These are phyloP conservation scores for Elaeis oleifera DNA, from an alignment of 202 grass and related monocot genomes.

Conservation along the genomic window DNA sequence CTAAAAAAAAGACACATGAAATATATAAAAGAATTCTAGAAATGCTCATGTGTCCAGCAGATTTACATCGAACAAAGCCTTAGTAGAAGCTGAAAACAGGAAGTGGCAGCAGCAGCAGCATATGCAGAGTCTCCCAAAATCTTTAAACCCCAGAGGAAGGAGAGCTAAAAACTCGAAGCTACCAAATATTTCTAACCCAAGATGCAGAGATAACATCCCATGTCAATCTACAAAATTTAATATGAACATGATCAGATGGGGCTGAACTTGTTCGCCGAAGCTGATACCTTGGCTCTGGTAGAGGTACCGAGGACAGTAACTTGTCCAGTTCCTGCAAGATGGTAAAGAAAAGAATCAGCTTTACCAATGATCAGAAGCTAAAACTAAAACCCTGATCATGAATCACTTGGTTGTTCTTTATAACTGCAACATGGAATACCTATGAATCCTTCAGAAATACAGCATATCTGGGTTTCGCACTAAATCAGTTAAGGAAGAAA, in stretches of 20 bases:
- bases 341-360: neutral
- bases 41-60: neutral
- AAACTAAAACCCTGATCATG: too few relatives aligned
- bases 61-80: constrained; percentile 44
- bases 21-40: too few relatives aligned
- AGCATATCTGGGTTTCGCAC: too few relatives aligned
- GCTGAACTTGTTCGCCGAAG: constrained; percentile 73
- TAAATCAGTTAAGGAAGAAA: too few relatives aligned
- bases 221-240: constrained; percentile 43
- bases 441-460: too few relatives aligned
- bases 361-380: too few relatives aligned
- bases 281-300: constrained; percentile 58
- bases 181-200: constrained; percentile 24
- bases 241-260: constrained; percentile 42
- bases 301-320: constrained; percentile 37
- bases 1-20: too few relatives aligned
- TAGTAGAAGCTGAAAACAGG: constrained; percentile 10
- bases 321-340: constrained; percentile 58
- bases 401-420: too few relatives aligned
- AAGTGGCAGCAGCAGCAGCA: constrained; percentile 5
- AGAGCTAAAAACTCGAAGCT: constrained; percentile 25
- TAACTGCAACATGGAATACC: too few relatives aligned
- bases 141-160: constrained; percentile 22
- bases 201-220: constrained; percentile 37
- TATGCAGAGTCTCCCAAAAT: constrained; percentile 33